Evolutionary conservation across 2,329 filamentous ascomycete genomes (phyloP).

Genomic region (Mycosphaerella sp.): DNA sequence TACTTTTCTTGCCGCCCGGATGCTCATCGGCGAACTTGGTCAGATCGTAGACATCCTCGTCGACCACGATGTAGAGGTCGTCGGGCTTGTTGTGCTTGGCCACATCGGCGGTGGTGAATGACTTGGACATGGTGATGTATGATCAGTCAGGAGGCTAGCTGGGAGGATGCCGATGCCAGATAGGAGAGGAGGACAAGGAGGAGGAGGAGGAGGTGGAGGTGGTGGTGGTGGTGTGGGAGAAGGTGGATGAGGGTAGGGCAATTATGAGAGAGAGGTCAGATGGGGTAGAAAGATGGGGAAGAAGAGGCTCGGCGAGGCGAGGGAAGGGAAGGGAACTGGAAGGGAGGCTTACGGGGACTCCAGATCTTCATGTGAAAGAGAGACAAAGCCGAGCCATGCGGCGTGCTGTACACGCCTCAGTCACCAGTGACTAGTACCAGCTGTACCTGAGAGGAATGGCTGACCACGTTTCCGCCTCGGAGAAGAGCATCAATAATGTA

Average conservation of each 20-base stretch:
- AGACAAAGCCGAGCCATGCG: conserved; percentile 8
- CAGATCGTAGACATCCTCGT: conserved; percentile 92
- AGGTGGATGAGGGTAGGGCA: not conserved
- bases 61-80: conserved; percentile 82
- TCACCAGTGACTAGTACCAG: too few species aligned
- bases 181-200: not conserved
- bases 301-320: too few species aligned
- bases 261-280: too few species aligned
- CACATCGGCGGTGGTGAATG: conserved; percentile 77
- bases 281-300: not conserved
- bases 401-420: too few species aligned
- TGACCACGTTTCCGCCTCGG: too few species aligned
- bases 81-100: conserved; percentile 84
- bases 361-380: conserved; percentile 10
- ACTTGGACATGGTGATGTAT: conserved; percentile 67
- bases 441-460: too few species aligned
- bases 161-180: not conserved
- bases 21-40: conserved; percentile 57
- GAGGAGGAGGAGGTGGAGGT: not conserved
- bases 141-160: not conserved
- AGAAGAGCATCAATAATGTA: not conserved
- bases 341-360: conserved; percentile 1
- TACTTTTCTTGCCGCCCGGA: conserved; percentile 68
- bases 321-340: not conserved
- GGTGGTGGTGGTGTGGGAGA: not conserved